These are phyloP conservation scores for Tylopilus plumbeoviolaceoides DNA, from an alignment of 768 basidiomycete genomes.

Conservation along the genomic window DNA sequence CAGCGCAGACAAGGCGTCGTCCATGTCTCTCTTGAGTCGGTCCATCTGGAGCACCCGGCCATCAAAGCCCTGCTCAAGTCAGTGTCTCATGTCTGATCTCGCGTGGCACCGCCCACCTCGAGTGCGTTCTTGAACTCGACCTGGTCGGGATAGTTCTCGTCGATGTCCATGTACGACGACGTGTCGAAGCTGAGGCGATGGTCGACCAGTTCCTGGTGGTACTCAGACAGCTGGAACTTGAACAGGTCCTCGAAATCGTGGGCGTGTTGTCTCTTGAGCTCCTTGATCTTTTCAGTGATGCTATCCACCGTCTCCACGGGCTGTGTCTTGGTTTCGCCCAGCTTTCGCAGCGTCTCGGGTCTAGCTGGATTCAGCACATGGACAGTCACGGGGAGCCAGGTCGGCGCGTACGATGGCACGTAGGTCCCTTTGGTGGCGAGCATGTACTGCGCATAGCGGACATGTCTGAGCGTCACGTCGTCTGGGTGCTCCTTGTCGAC, in stretches of 20 bases:
- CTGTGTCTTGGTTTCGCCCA: constrained; percentile 11
- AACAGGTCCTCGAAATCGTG: constrained; percentile 30
- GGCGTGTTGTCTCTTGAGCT: constrained; percentile 28
- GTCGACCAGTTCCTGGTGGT: constrained; percentile 33
- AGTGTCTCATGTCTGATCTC: neutral
- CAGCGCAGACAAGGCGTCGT: constrained; percentile 27
- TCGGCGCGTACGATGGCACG: constrained; percentile 37
- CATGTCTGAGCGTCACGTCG: constrained; percentile 27
- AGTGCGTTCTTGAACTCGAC: constrained; percentile 25
- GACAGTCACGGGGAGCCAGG: too few relatives aligned
- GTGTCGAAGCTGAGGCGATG: constrained; percentile 21
- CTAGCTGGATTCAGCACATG: constrained; percentile 6
- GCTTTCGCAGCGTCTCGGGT: constrained; percentile 18
- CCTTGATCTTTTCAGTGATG: constrained; percentile 27
- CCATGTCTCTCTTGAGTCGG: constrained; percentile 21
- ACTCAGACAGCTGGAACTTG: constrained; percentile 28
- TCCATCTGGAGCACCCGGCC: constrained; percentile 13
- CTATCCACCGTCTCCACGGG: constrained; percentile 24
- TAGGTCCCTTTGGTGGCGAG: constrained; percentile 37
- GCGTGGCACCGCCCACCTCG: constrained; percentile 8
- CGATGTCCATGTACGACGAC: constrained; percentile 28
- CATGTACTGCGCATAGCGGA: constrained; percentile 37
- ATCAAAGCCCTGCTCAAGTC: constrained; percentile 18
- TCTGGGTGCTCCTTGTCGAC: constrained; percentile 18
- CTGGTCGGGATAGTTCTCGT: constrained; percentile 21